phyloP scores from a whole-genome alignment of 2,329 filamentous ascomycete genomes.

The Botryotinia globosa region DNA sequence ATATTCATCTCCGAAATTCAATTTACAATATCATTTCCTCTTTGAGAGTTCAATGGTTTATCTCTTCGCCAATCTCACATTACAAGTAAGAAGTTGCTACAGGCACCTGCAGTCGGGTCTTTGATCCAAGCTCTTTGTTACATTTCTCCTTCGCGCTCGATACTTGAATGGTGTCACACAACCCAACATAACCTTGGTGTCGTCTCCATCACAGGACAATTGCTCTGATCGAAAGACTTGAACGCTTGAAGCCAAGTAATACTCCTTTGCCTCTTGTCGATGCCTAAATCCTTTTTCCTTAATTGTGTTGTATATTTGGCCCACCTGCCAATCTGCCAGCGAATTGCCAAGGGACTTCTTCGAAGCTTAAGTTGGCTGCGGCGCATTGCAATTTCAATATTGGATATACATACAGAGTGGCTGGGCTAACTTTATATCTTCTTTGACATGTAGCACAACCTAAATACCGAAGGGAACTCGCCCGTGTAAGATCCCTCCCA shows the following conservation, averaged over 20 bases:
- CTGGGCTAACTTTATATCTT: constrained; percentile 24
- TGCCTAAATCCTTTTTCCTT: background rate
- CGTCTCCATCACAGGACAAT: background rate
- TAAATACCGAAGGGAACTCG: constrained; percentile 25
- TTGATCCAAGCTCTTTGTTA: constrained; percentile 20
- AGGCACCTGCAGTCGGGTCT: background rate
- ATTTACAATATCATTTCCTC: background rate
- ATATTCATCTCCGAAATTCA: background rate
- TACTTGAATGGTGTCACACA: constrained; percentile 3
- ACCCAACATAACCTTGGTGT: constrained; percentile 4
- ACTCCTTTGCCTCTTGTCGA: background rate
- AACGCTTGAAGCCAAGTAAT: constrained; percentile 13
- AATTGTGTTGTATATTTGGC: background rate
- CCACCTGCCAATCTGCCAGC: constrained; percentile 12
- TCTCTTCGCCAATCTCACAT: background rate
- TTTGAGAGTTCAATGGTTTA: background rate
- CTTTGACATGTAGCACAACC: constrained; percentile 26
- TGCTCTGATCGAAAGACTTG: background rate
- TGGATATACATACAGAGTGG: constrained; percentile 5
- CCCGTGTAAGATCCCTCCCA: constrained; percentile 18
- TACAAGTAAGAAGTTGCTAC: background rate
- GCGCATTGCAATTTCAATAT: constrained; percentile 15
- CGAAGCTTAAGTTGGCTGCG: constrained; percentile 6
- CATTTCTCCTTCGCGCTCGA: background rate
- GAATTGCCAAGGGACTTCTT: background rate